Conservation (phyloP, 768 basidiomycete genomes). For the Amanita molliuscula region DNA sequence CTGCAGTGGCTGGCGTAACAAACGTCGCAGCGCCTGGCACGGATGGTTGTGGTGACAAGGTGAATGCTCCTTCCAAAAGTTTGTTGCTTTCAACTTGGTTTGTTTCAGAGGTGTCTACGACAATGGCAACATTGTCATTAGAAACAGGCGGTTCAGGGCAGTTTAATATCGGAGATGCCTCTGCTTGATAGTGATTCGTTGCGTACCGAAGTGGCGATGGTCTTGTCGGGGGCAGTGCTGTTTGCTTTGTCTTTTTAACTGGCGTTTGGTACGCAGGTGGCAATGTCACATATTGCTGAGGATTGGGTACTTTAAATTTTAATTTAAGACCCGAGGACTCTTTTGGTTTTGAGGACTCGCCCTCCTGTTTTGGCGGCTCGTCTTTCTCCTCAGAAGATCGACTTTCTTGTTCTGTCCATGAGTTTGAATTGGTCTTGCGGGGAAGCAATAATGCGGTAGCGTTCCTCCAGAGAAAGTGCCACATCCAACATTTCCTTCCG, state of each 20-base stretch:
- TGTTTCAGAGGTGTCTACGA: not conserved
- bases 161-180: not conserved
- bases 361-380: not conserved
- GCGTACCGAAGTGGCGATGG: slow-evolving; percentile 7
- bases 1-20: not conserved
- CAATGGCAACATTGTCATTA: not conserved
- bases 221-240: slow-evolving; percentile 11
- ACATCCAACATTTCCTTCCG: slow-evolving; percentile 65
- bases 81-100: not conserved
- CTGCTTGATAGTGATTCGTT: slow-evolving; percentile 1
- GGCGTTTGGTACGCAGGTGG: slow-evolving; percentile 12
- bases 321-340: slow-evolving; percentile 1
- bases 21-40: not conserved
- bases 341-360: not conserved
- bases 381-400: slow-evolving; percentile 4
- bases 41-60: not conserved
- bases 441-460: slow-evolving; percentile 70
- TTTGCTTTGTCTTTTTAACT: slow-evolving; percentile 16
- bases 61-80: not conserved
- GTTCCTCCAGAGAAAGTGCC: slow-evolving; percentile 55
- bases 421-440: not conserved
- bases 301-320: slow-evolving; percentile 3
- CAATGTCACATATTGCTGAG: not conserved
- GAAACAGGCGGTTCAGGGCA: not conserved
- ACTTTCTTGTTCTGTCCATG: slow-evolving; percentile 2